Conservation (phyloP, 108 stramenopile genomes). For the Discostella stelligeroides region DNA sequence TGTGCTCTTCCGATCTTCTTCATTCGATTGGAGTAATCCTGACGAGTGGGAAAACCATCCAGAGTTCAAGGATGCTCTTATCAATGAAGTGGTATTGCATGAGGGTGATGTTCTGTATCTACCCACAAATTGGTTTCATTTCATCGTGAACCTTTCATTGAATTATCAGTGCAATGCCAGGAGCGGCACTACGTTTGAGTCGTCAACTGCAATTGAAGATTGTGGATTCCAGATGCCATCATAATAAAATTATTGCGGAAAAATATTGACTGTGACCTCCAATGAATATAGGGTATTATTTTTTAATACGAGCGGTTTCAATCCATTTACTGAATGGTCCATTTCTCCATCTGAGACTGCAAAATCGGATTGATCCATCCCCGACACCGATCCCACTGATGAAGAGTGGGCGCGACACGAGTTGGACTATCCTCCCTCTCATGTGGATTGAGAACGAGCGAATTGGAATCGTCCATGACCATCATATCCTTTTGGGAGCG, state of each 20-base stretch:
- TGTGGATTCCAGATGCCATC: conserved; percentile 53
- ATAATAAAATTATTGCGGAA: too few species aligned
- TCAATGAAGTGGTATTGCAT: conserved; percentile 89
- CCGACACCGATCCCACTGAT: conserved; percentile 50
- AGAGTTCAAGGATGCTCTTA: conserved; percentile 68
- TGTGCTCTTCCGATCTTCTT: conserved; percentile 51
- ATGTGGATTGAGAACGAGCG: conserved; percentile 44
- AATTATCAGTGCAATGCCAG: conserved; percentile 97
- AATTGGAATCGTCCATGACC: conserved; percentile 18
- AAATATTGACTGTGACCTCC: too few species aligned
- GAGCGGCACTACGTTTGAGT: conserved; percentile 67
- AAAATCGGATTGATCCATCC: conserved; percentile 38
- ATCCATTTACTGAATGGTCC: conserved; percentile 12
- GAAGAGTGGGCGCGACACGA: conserved; percentile 40
- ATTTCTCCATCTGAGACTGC: neutral
- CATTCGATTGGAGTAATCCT: conserved; percentile 48
- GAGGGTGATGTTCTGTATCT: conserved; percentile 95
- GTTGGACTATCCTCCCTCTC: conserved; percentile 25
- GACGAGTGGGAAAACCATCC: conserved; percentile 65
- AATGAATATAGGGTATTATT: too few species aligned
- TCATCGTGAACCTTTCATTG: conserved; percentile 86
- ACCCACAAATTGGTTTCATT: conserved; percentile 95
- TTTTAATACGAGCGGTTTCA: too few species aligned
- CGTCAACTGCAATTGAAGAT: conserved; percentile 35
- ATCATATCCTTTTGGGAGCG: conserved; percentile 43